phyloP scores from a whole-genome alignment of 768 basidiomycete genomes.

The Lactarius sp. region DNA sequence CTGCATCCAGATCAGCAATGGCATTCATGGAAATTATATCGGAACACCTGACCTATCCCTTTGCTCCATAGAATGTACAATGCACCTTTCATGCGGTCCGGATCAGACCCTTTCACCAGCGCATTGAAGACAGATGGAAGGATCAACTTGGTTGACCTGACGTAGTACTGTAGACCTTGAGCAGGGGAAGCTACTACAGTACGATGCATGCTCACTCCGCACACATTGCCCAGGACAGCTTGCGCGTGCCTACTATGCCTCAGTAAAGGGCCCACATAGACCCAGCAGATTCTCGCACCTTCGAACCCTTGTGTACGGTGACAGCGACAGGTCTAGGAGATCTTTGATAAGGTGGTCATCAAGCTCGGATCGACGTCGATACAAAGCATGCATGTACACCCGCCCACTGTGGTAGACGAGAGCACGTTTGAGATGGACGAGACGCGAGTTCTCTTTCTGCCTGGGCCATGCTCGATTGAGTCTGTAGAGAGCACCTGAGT shows the following conservation, averaged over 20 bases:
- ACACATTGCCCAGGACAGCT: conserved; percentile 55
- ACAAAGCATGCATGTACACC: conserved; percentile 71
- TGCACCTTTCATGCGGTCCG: conserved; percentile 94
- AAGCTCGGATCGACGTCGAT: conserved; percentile 66
- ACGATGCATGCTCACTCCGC: conserved; percentile 45
- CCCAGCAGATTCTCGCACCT: conserved; percentile 40
- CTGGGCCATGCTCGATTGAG: conserved; percentile 61
- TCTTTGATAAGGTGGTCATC: conserved; percentile 67
- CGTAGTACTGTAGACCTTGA: conserved; percentile 34
- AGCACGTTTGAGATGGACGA: conserved; percentile 72
- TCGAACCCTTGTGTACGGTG: conserved; percentile 72
- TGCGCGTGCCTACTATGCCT: conserved; percentile 56
- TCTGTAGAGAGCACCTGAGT: conserved; percentile 34
- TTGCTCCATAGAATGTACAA: conserved; percentile 76
- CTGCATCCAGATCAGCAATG: conserved; percentile 32
- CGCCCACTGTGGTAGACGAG: conserved; percentile 74
- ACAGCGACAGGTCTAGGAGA: conserved; percentile 69
- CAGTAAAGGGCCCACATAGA: background rate
- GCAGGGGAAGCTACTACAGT: background rate
- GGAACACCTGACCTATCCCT: conserved; percentile 48
- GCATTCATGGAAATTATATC: conserved; percentile 17
- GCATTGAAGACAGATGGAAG: conserved; percentile 59
- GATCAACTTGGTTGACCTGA: conserved; percentile 63
- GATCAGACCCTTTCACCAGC: conserved; percentile 69
- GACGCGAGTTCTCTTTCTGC: conserved; percentile 72